A percentile compares a stretch with the other conserved stretches of the same genome.
Evolutionary conservation across 2,329 filamentous ascomycete genomes (phyloP).

Genomic region (Chaetoscypha palmicola): DNA sequence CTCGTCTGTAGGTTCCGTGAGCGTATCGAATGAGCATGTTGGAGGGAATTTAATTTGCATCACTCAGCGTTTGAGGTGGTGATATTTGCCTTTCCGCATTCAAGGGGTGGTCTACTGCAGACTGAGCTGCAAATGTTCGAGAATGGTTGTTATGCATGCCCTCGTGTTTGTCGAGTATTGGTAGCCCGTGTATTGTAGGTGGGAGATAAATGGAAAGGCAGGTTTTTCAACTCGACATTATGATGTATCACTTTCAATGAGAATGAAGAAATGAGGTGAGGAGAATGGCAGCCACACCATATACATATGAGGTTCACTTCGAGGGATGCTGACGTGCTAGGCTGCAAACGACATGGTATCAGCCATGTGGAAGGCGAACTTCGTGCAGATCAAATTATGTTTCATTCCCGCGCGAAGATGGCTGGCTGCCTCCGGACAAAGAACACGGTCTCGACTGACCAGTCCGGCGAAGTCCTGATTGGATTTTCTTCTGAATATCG

Average conservation of each 20-base stretch:
- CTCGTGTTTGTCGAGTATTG: constrained; percentile 13
- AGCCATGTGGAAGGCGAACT: too few species aligned
- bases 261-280: not conserved
- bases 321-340: not conserved
- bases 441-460: too few species aligned
- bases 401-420: too few species aligned
- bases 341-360: too few species aligned
- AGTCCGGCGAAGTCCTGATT: too few species aligned
- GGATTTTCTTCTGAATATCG: too few species aligned
- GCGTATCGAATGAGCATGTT: not conserved
- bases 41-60: not conserved
- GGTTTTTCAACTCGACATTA: not conserved
- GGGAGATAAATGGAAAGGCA: constrained; percentile 5
- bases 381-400: too few species aligned
- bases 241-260: constrained; percentile 3
- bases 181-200: constrained; percentile 3
- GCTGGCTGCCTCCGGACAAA: too few species aligned
- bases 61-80: constrained; percentile 5
- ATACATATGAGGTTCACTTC: not conserved
- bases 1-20: not conserved
- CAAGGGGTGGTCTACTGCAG: constrained; percentile 8
- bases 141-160: constrained; percentile 1
- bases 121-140: constrained; percentile 5
- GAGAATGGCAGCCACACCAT: not conserved
- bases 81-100: constrained; percentile 6